Evolutionary conservation across 2,329 filamentous ascomycete species (phyloP).

Genomic region (Colletotrichum lupini): DNA sequence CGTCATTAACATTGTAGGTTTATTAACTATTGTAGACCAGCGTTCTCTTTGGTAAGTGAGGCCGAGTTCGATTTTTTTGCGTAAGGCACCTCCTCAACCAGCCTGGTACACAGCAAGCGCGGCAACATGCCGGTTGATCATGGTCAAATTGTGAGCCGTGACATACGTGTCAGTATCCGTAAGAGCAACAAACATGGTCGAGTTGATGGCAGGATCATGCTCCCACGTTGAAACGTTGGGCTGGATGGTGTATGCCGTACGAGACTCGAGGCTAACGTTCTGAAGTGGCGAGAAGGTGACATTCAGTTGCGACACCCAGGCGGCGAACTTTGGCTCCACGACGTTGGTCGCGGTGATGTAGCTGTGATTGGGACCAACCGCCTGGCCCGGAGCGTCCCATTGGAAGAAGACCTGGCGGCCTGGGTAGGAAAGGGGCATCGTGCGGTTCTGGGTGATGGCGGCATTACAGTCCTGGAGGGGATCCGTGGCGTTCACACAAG

Average conservation of each 20-base stretch:
- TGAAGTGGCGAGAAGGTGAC: constrained; percentile 74
- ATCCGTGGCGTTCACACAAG: constrained; percentile 67
- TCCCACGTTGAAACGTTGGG: constrained; percentile 75
- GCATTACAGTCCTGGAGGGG: constrained; percentile 69
- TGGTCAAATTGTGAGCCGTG: constrained; percentile 80
- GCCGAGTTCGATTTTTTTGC: no score
- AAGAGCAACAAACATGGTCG: constrained; percentile 82
- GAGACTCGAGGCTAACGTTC: constrained; percentile 58
- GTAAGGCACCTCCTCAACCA: constrained; percentile 61
- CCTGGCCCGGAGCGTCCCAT: constrained; percentile 77
- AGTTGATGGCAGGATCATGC: constrained; percentile 77
- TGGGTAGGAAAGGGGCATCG: constrained; percentile 77
- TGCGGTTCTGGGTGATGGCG: constrained; percentile 75
- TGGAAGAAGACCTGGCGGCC: constrained; percentile 76
- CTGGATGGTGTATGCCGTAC: constrained; percentile 76
- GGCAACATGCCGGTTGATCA: constrained; percentile 81
- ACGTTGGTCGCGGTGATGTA: constrained; percentile 76
- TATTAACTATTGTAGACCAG: no score
- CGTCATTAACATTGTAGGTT: no score
- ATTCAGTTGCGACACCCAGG: constrained; percentile 83
- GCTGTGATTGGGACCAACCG: constrained; percentile 83
- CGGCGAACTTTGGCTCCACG: constrained; percentile 71
- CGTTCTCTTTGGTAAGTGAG: no score
- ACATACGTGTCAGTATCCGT: constrained; percentile 76
- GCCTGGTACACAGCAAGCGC: constrained; percentile 83